Evolutionary conservation across 2,329 filamentous ascomycete species (phyloP).

Genomic region (Exophiala calicioides): DNA sequence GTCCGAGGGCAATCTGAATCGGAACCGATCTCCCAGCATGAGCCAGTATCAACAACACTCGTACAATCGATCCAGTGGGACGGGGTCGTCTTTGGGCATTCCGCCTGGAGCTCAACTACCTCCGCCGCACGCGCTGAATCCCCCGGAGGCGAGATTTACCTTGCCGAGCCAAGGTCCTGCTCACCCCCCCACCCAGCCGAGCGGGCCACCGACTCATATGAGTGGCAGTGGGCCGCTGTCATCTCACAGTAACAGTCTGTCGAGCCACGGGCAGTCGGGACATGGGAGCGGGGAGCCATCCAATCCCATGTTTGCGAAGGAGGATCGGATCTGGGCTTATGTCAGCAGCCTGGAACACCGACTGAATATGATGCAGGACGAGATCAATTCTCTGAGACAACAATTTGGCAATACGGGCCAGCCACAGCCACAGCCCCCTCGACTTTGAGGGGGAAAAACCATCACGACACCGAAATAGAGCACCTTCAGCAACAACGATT

Average conservation of each 20-base stretch:
- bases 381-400: conserved; percentile 43
- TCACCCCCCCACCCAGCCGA: conserved; percentile 37
- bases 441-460: conserved; percentile 10
- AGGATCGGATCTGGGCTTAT: conserved; percentile 47
- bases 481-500: conserved; percentile 12
- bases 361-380: conserved; percentile 42
- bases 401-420: conserved; percentile 37
- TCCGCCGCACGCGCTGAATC: conserved; percentile 44
- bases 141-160: conserved; percentile 47
- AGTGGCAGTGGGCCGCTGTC: conserved; percentile 30
- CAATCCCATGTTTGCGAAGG: conserved; percentile 32
- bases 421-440: conserved; percentile 20
- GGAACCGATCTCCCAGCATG: conserved; percentile 48
- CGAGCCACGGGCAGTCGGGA: conserved; percentile 34
- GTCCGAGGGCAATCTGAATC: conserved; percentile 38
- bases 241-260: conserved; percentile 36
- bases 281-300: conserved; percentile 34
- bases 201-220: conserved; percentile 39
- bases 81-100: conserved; percentile 35
- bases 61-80: conserved; percentile 30
- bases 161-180: conserved; percentile 42
- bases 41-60: conserved; percentile 43
- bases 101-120: conserved; percentile 46
- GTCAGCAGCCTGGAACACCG: conserved; percentile 46
- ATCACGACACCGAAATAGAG: not conserved